phyloP scores from a whole-genome alignment of 2,329 filamentous ascomycete genomes.

The Ceratocystiopsis minuta region DNA sequence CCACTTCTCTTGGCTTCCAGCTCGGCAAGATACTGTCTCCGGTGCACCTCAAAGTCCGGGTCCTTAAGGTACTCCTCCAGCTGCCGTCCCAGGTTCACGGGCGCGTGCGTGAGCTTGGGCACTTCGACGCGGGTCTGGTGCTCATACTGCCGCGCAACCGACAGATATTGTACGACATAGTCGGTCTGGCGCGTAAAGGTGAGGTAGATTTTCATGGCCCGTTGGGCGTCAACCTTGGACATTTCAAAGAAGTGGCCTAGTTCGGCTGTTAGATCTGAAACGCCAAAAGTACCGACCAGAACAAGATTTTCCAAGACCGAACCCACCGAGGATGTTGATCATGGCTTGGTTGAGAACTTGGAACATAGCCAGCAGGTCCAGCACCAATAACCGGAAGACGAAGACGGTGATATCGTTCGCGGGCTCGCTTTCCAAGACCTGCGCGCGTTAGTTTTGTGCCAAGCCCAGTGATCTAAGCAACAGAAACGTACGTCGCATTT shows the following conservation, averaged over 20 bases:
- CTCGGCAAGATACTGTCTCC: conserved; percentile 79
- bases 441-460: background rate
- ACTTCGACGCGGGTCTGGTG: conserved; percentile 85
- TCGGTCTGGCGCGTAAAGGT: conserved; percentile 86
- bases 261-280: no score
- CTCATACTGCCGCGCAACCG: conserved; percentile 75
- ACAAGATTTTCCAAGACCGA: no score
- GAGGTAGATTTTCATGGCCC: conserved; percentile 81
- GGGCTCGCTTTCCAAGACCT: conserved; percentile 68
- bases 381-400: conserved; percentile 76
- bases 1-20: conserved; percentile 47
- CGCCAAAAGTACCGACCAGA: no score
- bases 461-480: no score
- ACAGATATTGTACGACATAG: conserved; percentile 76
- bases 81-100: conserved; percentile 73
- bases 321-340: conserved; percentile 82
- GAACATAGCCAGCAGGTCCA: conserved; percentile 79
- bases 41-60: conserved; percentile 84
- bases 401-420: conserved; percentile 96
- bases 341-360: conserved; percentile 92
- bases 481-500: conserved; percentile 61
- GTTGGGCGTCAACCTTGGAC: conserved; percentile 83
- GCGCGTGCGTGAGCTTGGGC: conserved; percentile 91
- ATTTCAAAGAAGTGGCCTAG: conserved; percentile 97
- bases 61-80: conserved; percentile 91